Evolutionary conservation across 1,284 basidiomycete species (phyloP), one percentile per base, ranked within the genome.

Genomic region (Leucoagaricus sp.): DNA sequence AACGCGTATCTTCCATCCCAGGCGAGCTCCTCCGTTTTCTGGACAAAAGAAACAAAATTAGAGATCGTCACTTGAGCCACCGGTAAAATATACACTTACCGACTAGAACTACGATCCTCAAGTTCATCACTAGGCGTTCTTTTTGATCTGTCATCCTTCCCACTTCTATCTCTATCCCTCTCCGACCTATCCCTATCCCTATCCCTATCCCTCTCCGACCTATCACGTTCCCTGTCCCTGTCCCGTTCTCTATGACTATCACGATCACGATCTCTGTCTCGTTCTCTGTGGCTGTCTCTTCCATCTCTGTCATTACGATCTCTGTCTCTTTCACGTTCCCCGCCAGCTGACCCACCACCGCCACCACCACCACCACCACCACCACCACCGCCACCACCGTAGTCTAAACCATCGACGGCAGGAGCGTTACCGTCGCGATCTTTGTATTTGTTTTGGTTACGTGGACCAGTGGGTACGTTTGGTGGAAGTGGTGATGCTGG

Each of bases 401-500:
- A 93, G 67, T 93, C 91, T 65, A 93, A 71, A n/a, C 90, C 90
- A 63, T 92, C 89, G 7, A 89, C 87, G 38, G 88, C 87, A 57
- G 87, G 85, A 1, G 86, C 87, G 65, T 89, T 90, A 12, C 83
- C 84, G 65, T 91, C 89, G 34, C 91, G 81, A 69, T 93, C 91
- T 72, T 92, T 93, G 75, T 93, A 93, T 68, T 91, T 91, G 68
- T 91, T 91, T 67, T 89, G 87, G 68, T 91, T 93, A 44, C 91
- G 79, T 9, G 91, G 91, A 1, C 91, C 91, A 0, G 91, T 93
- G 0, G 91, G 91, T 21, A 93, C 90, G 61, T 85, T 85, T 15
- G 91, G 89, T 3, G 91, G 91, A 1, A 92, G 78, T 25, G 89
- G 90, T 0, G 90, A 91, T 3, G 89, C 86, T 15, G 91, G 85